phyloP scores from a whole-genome alignment of 1,284 basidiomycete genomes.

The Quambalaria eucalypti region DNA sequence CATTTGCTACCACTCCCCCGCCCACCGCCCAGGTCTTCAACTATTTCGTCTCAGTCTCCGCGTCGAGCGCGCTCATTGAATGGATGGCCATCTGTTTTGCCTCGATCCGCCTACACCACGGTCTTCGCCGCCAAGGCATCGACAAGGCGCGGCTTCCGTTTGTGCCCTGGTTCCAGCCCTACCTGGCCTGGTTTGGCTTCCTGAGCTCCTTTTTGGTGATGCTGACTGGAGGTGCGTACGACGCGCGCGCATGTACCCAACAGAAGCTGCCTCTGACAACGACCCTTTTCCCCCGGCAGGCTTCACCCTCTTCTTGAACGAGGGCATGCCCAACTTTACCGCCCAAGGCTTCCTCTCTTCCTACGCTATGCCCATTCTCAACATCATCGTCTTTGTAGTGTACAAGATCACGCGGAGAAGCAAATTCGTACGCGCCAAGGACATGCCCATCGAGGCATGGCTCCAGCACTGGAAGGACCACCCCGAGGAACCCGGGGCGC shows the following conservation, averaged over 20 bases:
- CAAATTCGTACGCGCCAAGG: neutral
- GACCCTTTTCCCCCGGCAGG: neutral
- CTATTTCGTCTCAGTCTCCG: neutral
- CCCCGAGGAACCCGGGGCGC: neutral
- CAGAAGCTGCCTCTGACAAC: no score
- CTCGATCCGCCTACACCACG: neutral
- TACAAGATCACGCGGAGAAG: neutral
- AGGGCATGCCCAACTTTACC: neutral
- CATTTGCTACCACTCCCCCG: no score
- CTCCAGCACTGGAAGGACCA: neutral
- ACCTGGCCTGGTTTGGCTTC: neutral
- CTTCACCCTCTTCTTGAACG: conserved; percentile 1
- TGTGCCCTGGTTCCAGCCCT: neutral
- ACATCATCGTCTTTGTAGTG: neutral
- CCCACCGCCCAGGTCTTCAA: no score
- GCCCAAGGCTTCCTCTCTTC: neutral
- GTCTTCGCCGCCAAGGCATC: neutral
- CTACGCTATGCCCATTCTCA: neutral
- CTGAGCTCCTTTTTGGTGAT: neutral
- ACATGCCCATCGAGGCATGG: neutral
- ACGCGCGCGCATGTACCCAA: no score
- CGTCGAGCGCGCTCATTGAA: neutral
- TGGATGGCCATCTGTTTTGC: neutral
- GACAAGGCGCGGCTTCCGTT: neutral
- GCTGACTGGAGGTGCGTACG: no score